phyloP scores from a whole-genome alignment of 768 basidiomycete genomes.

The Psilocybe cubensis region DNA sequence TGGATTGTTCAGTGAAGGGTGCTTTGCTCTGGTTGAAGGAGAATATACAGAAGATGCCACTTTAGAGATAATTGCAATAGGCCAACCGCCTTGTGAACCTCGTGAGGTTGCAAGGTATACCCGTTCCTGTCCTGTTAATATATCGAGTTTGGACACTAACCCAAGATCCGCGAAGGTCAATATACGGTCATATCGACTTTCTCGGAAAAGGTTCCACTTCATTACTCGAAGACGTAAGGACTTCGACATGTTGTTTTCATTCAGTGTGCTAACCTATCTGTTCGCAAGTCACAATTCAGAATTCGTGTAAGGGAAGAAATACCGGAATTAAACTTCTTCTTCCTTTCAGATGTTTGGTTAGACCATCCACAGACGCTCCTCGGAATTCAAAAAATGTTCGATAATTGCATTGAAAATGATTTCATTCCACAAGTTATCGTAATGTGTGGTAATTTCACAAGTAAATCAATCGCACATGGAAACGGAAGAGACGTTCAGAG shows the following conservation, averaged over 20 bases:
- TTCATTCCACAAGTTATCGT: slow-evolving; percentile 91
- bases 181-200: slow-evolving; percentile 97
- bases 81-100: slow-evolving; percentile 96
- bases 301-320: slow-evolving; percentile 69
- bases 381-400: slow-evolving; percentile 85
- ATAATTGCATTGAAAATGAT: slow-evolving; percentile 84
- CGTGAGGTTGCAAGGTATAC: slow-evolving; percentile 79
- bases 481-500: slow-evolving; percentile 76
- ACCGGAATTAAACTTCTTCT: slow-evolving; percentile 83
- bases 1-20: slow-evolving; percentile 95
- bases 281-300: slow-evolving; percentile 60
- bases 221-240: slow-evolving; percentile 83
- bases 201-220: slow-evolving; percentile 94
- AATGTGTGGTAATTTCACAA: slow-evolving; percentile 95
- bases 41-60: slow-evolving; percentile 94
- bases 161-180: slow-evolving; percentile 56
- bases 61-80: slow-evolving; percentile 89
- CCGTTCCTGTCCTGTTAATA: background rate
- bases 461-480: slow-evolving; percentile 77
- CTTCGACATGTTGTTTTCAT: background rate
- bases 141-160: slow-evolving; percentile 14
- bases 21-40: slow-evolving; percentile 93
- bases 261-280: slow-evolving; percentile 3
- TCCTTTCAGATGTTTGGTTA: slow-evolving; percentile 95
- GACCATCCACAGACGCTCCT: slow-evolving; percentile 84